Conservation (phyloP, 352 stramenopile species). For the Phytophthora megakarya region DNA sequence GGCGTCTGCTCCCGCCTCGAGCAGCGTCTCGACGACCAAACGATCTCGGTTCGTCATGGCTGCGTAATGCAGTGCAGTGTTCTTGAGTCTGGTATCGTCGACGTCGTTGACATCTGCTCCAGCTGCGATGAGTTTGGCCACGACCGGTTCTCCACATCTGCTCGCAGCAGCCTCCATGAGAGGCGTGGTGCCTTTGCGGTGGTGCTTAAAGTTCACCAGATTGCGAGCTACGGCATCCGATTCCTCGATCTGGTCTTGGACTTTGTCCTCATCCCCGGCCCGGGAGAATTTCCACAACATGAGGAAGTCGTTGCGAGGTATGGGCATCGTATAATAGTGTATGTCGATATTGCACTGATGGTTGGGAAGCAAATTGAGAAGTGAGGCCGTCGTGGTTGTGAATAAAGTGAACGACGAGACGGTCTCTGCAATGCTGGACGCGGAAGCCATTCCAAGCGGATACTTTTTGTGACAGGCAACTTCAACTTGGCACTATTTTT, state of each 20-base stretch:
- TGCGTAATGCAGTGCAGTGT: conserved; percentile 74
- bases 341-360: background rate
- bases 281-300: conserved; percentile 38
- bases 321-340: conserved; percentile 25
- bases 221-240: conserved; percentile 39
- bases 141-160: conserved; percentile 45
- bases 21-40: conserved; percentile 50
- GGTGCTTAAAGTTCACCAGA: conserved; percentile 42
- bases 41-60: conserved; percentile 47
- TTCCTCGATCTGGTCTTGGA: conserved; percentile 36
- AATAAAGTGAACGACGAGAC: background rate
- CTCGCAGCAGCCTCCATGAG: conserved; percentile 70
- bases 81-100: conserved; percentile 43
- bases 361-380: conserved; percentile 17
- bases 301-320: conserved; percentile 36
- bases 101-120: conserved; percentile 58
- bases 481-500: conserved; percentile 16
- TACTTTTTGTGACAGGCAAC: conserved; percentile 34
- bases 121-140: conserved; percentile 46
- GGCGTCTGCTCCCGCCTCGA: conserved; percentile 51
- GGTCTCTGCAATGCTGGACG: conserved; percentile 27
- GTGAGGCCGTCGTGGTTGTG: background rate
- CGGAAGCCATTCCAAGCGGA: conserved; percentile 26
- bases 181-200: conserved; percentile 59
- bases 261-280: conserved; percentile 32